phyloP scores from a whole-genome alignment of 495 filamentous ascomycete species.

The Tuber umbilicatum region DNA sequence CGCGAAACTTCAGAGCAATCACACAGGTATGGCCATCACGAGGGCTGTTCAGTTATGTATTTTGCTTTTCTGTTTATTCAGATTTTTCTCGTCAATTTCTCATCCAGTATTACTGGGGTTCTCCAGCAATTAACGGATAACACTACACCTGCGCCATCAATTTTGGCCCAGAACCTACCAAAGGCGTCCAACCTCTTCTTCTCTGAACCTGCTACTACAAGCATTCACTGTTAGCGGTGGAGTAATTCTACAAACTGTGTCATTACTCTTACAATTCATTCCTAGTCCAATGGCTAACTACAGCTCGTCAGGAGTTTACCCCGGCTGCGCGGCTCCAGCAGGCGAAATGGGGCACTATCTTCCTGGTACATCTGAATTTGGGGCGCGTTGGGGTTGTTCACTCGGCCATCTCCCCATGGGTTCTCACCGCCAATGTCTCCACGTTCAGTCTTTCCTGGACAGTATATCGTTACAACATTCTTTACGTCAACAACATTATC shows the following conservation, averaged over 20 bases:
- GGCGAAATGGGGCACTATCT: conserved; percentile 87
- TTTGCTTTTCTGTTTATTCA: conserved; percentile 94
- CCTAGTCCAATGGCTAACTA: conserved; percentile 71
- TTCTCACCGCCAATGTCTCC: conserved; percentile 86
- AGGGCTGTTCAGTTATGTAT: conserved; percentile 85
- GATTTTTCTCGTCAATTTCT: conserved; percentile 83
- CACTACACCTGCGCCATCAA: conserved; percentile 53
- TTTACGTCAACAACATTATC: conserved; percentile 87
- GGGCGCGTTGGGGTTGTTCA: conserved; percentile 93
- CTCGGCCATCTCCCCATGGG: conserved; percentile 79
- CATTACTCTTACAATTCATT: conserved; percentile 72
- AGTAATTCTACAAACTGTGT: conserved; percentile 76
- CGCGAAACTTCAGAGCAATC: conserved; percentile 65
- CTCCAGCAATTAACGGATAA: conserved; percentile 58
- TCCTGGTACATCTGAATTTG: conserved; percentile 91
- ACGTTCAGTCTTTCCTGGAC: conserved; percentile 94
- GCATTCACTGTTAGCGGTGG: conserved; percentile 84
- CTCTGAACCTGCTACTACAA: conserved; percentile 93
- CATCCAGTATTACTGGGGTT: conserved; percentile 64
- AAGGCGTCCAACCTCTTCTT: conserved; percentile 95
- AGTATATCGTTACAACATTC: conserved; percentile 90
- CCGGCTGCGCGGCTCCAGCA: conserved; percentile 71
- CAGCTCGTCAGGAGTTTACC: conserved; percentile 79
- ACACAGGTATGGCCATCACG: conserved; percentile 74
- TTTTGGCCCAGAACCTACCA: conserved; percentile 77